Conservation (phyloP, 1,284 basidiomycete genomes). For the Leccinum pachyderme region DNA sequence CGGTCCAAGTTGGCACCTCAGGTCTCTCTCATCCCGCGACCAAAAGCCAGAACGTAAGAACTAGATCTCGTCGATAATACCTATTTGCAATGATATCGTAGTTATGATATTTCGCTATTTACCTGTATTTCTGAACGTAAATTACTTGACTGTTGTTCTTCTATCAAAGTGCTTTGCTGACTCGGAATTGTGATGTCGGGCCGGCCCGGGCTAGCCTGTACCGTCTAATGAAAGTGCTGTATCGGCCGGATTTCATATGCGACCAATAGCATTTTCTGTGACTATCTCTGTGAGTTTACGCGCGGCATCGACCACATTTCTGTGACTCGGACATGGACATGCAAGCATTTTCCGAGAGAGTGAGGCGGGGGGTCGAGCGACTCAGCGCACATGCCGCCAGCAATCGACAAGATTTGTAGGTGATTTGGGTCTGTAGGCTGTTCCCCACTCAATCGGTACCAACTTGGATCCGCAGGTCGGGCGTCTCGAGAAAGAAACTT, state of each 20-base stretch:
- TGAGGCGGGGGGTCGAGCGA: constrained; percentile 41
- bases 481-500: constrained; percentile 45
- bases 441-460: background rate
- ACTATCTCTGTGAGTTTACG: background rate
- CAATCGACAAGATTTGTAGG: constrained; percentile 49
- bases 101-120: constrained; percentile 18
- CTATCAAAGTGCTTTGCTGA: background rate
- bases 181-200: background rate
- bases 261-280: background rate
- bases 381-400: constrained; percentile 34
- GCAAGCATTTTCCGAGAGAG: constrained; percentile 33
- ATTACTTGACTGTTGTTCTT: background rate
- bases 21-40: constrained; percentile 28
- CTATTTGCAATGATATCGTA: background rate
- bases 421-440: constrained; percentile 18
- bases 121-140: constrained; percentile 20
- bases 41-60: constrained; percentile 15
- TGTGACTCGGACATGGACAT: constrained; percentile 8
- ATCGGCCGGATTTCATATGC: background rate
- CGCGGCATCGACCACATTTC: background rate
- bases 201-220: no score
- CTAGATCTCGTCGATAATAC: constrained; percentile 7
- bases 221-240: no score
- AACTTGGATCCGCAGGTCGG: constrained; percentile 38
- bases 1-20: constrained; percentile 14